Percentiles rank a stretch among this genome's conserved stretches.
Conservation (phyloP, 257 asterid species). For the Solanum sejunctum region DNA sequence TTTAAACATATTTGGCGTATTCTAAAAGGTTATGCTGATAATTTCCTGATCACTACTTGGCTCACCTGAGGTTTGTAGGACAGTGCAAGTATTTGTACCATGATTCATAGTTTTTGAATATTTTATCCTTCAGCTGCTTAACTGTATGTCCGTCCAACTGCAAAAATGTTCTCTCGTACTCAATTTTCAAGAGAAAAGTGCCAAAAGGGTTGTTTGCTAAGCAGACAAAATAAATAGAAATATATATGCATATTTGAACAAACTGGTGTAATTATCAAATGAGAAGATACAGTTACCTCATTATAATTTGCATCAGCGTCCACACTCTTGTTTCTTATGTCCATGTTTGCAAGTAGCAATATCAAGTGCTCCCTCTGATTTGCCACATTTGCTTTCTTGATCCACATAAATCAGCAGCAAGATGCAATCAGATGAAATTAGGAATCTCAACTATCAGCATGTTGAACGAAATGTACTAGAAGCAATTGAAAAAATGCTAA, state of each 20-base stretch:
- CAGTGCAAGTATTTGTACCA: constrained; percentile 87
- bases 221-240: not conserved
- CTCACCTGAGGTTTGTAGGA: constrained; percentile 64
- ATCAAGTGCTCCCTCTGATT: constrained; percentile 98
- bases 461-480: not conserved
- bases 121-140: constrained; percentile 50
- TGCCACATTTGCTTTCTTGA: constrained; percentile 95
- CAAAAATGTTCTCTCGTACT: constrained; percentile 1
- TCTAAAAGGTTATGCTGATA: not conserved
- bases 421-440: constrained; percentile 11
- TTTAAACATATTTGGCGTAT: not conserved
- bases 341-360: constrained; percentile 90
- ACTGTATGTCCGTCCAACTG: constrained; percentile 65
- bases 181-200: not conserved
- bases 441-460: constrained; percentile 1
- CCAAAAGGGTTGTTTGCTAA: not conserved
- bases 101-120: constrained; percentile 71
- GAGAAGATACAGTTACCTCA: constrained; percentile 28
- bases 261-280: constrained; percentile 3
- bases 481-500: not conserved
- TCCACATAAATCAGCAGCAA: constrained; percentile 13
- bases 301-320: constrained; percentile 20
- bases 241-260: not conserved
- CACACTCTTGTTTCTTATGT: constrained; percentile 53
- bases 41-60: constrained; percentile 5